A percentile compares a stretch with the other conserved stretches of the same genome.
Evolutionary conservation across 2,329 filamentous ascomycete species (phyloP).

Genomic region (Penicillium sp.): DNA sequence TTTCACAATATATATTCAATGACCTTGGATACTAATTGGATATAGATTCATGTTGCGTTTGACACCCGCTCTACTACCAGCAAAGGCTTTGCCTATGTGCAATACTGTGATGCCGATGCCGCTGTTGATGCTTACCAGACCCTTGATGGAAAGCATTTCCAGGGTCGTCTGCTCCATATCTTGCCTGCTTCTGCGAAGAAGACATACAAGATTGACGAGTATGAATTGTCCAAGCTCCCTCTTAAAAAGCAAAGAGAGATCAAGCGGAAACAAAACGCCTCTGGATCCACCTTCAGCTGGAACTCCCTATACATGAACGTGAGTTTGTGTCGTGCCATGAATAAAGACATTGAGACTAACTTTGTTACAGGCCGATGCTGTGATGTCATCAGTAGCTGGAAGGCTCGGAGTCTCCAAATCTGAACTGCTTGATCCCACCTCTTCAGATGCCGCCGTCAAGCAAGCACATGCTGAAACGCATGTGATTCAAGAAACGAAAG

Average conservation of each 20-base stretch:
- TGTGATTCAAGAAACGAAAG: conserved; percentile 92
- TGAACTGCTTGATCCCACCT: conserved; percentile 91
- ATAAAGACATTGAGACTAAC: conserved; percentile 16
- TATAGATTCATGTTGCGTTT: conserved; percentile 80
- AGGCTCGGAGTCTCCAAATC: conserved; percentile 87
- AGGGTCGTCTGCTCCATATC: conserved; percentile 88
- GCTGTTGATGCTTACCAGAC: conserved; percentile 76
- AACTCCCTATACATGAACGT: conserved; percentile 99
- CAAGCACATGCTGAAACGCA: conserved; percentile 96
- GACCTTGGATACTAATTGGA: conserved; percentile 41
- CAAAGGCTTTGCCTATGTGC: conserved; percentile 88
- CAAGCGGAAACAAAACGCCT: conserved; percentile 76
- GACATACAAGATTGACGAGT: conserved; percentile 80
- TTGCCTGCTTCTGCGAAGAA: conserved; percentile 80
- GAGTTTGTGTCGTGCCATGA: conserved; percentile 23
- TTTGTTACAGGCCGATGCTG: conserved; percentile 63
- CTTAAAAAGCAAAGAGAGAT: conserved; percentile 93
- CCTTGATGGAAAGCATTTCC: conserved; percentile 82
- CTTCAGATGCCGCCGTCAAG: conserved; percentile 88
- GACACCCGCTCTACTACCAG: conserved; percentile 66
- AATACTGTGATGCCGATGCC: conserved; percentile 68
- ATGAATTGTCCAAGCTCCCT: conserved; percentile 82
- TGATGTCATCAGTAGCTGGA: conserved; percentile 83
- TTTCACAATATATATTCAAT: conserved; percentile 19
- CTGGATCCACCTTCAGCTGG: conserved; percentile 85